These are phyloP conservation scores for Eleusine indica DNA, from an alignment of 176 grass and related monocot genomes.

Conservation along the genomic window DNA sequence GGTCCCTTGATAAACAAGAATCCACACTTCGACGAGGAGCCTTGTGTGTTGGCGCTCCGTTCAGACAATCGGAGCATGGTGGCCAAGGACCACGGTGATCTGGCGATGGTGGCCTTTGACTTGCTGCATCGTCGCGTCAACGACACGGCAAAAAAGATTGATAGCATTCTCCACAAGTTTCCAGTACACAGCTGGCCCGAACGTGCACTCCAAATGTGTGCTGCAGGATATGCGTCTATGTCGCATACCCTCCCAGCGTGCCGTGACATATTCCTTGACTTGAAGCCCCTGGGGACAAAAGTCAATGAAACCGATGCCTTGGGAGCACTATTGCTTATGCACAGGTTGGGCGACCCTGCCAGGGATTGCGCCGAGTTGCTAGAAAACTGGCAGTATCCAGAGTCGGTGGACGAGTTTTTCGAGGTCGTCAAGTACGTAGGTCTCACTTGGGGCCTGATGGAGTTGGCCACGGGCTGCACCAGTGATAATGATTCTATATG, in stretches of 20 bases:
- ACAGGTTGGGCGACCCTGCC: neutral
- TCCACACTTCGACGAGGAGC: neutral
- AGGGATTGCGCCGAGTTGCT: neutral
- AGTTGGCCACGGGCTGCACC: neutral
- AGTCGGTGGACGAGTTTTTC: neutral
- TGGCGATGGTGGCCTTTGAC: neutral
- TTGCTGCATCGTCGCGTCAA: neutral
- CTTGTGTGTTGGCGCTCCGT: neutral
- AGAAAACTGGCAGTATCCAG: neutral
- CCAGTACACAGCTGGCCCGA: neutral
- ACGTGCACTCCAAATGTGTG: neutral
- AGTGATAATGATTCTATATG: neutral
- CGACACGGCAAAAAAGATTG: neutral
- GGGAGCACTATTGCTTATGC: neutral
- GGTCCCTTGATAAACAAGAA: neutral
- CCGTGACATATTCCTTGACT: neutral
- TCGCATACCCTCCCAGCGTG: neutral
- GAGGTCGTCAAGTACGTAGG: neutral
- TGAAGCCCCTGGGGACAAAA: neutral
- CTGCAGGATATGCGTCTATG: neutral
- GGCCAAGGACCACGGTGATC: neutral
- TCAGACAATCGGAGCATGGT: neutral
- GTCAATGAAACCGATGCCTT: neutral
- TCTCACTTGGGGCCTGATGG: neutral
- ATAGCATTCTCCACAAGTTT: neutral